phyloP scores from a whole-genome alignment of 148 eudicot genomes.

The Rhododendron ferrugineum region DNA sequence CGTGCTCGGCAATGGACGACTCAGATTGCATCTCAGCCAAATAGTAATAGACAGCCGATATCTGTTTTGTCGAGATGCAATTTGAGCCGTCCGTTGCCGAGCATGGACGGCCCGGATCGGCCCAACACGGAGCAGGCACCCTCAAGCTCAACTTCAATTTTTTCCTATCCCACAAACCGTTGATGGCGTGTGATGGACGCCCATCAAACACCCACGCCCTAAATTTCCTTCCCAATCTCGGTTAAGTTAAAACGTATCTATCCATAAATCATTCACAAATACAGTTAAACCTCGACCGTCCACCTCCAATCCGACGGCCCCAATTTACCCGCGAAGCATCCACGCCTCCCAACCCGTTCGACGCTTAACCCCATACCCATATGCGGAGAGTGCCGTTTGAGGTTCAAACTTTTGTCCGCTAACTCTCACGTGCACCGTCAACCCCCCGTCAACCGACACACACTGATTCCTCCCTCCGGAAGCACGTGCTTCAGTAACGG shows the following conservation, averaged over 20 bases:
- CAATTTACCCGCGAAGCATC: slow-evolving; percentile 20
- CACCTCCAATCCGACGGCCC: slow-evolving; percentile 26
- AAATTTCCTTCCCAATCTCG: background rate
- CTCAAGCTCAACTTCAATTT: no score
- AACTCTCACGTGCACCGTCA: slow-evolving; percentile 33
- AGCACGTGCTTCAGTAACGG: slow-evolving; percentile 36
- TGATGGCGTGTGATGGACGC: slow-evolving; percentile 13
- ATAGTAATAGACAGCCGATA: no score
- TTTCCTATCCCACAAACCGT: background rate
- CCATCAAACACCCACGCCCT: background rate
- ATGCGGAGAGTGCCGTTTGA: slow-evolving; percentile 57
- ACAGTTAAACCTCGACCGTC: background rate
- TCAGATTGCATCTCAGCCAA: no score
- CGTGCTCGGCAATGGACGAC: no score
- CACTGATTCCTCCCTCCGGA: background rate
- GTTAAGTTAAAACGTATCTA: slow-evolving; percentile 7
- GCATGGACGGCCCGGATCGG: no score
- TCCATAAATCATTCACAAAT: background rate
- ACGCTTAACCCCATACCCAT: slow-evolving; percentile 18
- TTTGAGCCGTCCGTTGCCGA: no score
- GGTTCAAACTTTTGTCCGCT: slow-evolving; percentile 47
- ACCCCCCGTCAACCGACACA: slow-evolving; percentile 19
- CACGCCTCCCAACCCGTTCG: slow-evolving; percentile 7
- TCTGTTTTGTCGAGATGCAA: no score
- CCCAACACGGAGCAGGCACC: no score